Conservation (phyloP, 108 stramenopile species). For the Fistulifera pelliculosa region DNA sequence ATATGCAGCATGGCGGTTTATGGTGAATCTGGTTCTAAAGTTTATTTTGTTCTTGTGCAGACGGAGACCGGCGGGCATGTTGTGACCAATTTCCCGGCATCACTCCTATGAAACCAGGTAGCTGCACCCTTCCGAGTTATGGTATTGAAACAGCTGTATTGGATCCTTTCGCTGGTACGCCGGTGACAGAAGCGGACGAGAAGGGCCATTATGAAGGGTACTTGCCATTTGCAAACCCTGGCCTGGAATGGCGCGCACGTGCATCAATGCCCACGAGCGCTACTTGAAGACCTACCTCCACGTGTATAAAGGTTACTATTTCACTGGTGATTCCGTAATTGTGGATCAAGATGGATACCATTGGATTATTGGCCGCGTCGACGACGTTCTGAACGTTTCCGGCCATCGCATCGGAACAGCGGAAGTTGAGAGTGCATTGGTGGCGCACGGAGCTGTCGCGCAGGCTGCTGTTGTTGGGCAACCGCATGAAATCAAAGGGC, state of each 20-base stretch:
- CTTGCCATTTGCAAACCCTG: conserved; percentile 88
- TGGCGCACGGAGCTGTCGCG: conserved; percentile 78
- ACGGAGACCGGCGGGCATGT: conserved; percentile 98
- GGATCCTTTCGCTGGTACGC: conserved; percentile 70
- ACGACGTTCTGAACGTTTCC: conserved; percentile 93
- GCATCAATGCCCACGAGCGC: conserved; percentile 90
- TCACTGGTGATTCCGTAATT: conserved; percentile 91
- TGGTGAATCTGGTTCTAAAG: too few species aligned
- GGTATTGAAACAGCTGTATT: conserved; percentile 91
- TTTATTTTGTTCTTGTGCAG: conserved; percentile 18
- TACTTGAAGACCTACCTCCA: conserved; percentile 88
- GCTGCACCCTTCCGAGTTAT: conserved; percentile 88
- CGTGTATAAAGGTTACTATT: conserved; percentile 95
- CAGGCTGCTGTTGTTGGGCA: conserved; percentile 89
- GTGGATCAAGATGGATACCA: conserved; percentile 92
- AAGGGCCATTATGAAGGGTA: conserved; percentile 73
- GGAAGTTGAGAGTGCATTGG: conserved; percentile 90
- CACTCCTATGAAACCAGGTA: conserved; percentile 94
- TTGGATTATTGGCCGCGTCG: conserved; percentile 95
- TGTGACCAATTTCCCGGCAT: conserved; percentile 87
- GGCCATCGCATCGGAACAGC: conserved; percentile 96
- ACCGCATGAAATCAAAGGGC: conserved; percentile 90
- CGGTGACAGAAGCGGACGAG: conserved; percentile 25
- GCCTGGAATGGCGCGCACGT: conserved; percentile 94
- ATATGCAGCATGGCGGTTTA: too few species aligned